phyloP scores from a whole-genome alignment of 2,329 filamentous ascomycete species.

The Microdochium bolleyi region DNA sequence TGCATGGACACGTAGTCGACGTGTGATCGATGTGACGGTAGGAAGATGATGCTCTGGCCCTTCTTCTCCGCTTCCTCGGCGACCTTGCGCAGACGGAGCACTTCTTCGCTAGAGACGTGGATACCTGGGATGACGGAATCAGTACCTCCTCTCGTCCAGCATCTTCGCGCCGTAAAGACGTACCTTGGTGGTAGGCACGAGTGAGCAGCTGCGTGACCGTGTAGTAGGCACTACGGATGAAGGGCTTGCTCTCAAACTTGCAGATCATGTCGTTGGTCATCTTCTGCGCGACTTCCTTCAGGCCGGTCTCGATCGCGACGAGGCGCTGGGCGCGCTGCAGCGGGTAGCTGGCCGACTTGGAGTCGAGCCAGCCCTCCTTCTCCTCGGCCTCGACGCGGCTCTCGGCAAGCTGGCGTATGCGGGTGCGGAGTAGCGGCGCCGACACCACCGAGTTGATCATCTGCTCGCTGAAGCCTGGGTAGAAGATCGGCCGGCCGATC shows the following conservation, averaged over 20 bases:
- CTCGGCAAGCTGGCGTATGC: constrained; percentile 70
- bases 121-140: constrained; percentile 45
- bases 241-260: constrained; percentile 93
- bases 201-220: constrained; percentile 80
- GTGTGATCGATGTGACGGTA: constrained; percentile 91
- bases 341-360: constrained; percentile 44
- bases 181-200: constrained; percentile 82
- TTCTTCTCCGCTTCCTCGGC: constrained; percentile 76
- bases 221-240: constrained; percentile 91
- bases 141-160: neutral
- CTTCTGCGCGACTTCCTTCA: constrained; percentile 75
- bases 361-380: constrained; percentile 59
- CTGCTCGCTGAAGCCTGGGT: constrained; percentile 81
- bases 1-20: constrained; percentile 95
- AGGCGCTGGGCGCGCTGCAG: constrained; percentile 45
- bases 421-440: constrained; percentile 64
- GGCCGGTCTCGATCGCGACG: constrained; percentile 59
- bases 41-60: constrained; percentile 91
- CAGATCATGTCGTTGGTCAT: constrained; percentile 96
- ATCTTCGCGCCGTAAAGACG: neutral
- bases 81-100: constrained; percentile 71
- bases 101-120: constrained; percentile 91
- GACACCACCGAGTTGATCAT: constrained; percentile 75
- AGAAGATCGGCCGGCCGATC: constrained; percentile 90
- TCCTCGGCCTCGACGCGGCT: constrained; percentile 69